Evolutionary conservation across 2,329 filamentous ascomycete genomes (phyloP).

Genomic region (Cryphonectria nitschkei): DNA sequence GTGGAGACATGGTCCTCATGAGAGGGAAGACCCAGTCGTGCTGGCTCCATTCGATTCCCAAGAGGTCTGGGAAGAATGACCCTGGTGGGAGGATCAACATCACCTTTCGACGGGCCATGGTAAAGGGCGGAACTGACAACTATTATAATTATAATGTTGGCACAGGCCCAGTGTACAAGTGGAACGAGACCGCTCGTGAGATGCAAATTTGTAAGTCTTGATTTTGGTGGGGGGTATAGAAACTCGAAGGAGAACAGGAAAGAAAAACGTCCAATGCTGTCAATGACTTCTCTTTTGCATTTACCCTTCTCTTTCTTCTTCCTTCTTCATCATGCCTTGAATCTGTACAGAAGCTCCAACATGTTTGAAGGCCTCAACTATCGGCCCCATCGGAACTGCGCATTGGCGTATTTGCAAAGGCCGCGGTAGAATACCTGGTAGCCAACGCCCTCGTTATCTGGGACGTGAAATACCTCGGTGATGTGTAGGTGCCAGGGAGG

Average conservation of each 20-base stretch:
- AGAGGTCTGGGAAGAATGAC: slow-evolving; percentile 66
- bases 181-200: slow-evolving; percentile 61
- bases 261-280: slow-evolving; percentile 23
- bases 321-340: slow-evolving; percentile 16
- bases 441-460: slow-evolving; percentile 80
- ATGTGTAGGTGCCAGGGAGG: slow-evolving; percentile 95
- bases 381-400: slow-evolving; percentile 84
- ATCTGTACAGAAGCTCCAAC: slow-evolving; percentile 18
- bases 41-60: slow-evolving; percentile 80
- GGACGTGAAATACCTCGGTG: slow-evolving; percentile 86
- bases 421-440: slow-evolving; percentile 93
- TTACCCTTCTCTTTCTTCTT: slow-evolving; percentile 4
- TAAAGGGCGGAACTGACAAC: slow-evolving; percentile 76
- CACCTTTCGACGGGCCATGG: slow-evolving; percentile 73
- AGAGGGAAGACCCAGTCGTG: slow-evolving; percentile 72
- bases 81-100: slow-evolving; percentile 73
- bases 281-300: background rate
- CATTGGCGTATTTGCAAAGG: slow-evolving; percentile 80
- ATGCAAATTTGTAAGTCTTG: slow-evolving; percentile 46
- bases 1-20: slow-evolving; percentile 83
- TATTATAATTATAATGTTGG: slow-evolving; percentile 87
- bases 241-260: background rate
- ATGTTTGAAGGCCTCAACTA: slow-evolving; percentile 39
- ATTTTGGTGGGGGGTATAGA: slow-evolving; percentile 27
- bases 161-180: slow-evolving; percentile 67